phyloP scores from a whole-genome alignment of 768 basidiomycete species.

The button mushroom (Agaricus bisporus) region DNA sequence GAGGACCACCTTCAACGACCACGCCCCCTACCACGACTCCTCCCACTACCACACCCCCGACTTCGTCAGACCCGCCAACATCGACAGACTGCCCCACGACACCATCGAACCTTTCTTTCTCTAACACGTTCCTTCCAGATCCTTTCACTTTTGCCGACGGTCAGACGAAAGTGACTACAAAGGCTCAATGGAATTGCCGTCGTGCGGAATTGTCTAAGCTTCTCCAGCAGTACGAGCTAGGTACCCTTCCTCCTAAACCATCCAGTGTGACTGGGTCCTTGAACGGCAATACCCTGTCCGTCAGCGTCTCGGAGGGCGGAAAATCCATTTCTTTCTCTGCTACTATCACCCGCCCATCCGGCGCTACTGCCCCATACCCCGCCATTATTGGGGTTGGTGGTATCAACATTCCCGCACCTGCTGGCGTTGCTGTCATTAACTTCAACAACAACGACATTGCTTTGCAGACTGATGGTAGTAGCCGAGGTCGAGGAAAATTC shows the following conservation, averaged over 20 bases:
- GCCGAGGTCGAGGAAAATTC: slow-evolving; percentile 52
- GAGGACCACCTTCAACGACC: slow-evolving; percentile 16
- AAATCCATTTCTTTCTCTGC: slow-evolving; percentile 44
- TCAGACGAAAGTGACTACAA: slow-evolving; percentile 29
- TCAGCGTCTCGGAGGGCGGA: slow-evolving; percentile 40
- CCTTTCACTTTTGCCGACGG: slow-evolving; percentile 50
- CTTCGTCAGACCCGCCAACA: neutral
- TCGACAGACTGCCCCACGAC: slow-evolving; percentile 21
- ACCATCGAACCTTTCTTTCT: slow-evolving; percentile 25
- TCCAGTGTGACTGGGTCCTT: slow-evolving; percentile 37
- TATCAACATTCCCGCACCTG: slow-evolving; percentile 30
- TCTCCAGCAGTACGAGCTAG: slow-evolving; percentile 48
- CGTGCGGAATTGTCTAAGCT: slow-evolving; percentile 41
- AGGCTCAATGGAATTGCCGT: slow-evolving; percentile 46
- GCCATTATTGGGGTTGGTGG: slow-evolving; percentile 48
- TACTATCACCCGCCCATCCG: slow-evolving; percentile 34
- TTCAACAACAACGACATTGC: slow-evolving; percentile 53
- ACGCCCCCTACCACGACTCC: slow-evolving; percentile 13
- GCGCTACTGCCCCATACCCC: slow-evolving; percentile 41
- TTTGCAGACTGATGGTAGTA: slow-evolving; percentile 34
- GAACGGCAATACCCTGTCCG: slow-evolving; percentile 38
- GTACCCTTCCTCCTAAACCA: slow-evolving; percentile 43
- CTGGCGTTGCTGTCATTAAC: slow-evolving; percentile 38
- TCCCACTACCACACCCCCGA: neutral
- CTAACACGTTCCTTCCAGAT: slow-evolving; percentile 41